Percentiles rank a stretch among this genome's conserved stretches.
Evolutionary conservation across 345 rosid genomes (phyloP).

Genomic region (Firmiana major): DNA sequence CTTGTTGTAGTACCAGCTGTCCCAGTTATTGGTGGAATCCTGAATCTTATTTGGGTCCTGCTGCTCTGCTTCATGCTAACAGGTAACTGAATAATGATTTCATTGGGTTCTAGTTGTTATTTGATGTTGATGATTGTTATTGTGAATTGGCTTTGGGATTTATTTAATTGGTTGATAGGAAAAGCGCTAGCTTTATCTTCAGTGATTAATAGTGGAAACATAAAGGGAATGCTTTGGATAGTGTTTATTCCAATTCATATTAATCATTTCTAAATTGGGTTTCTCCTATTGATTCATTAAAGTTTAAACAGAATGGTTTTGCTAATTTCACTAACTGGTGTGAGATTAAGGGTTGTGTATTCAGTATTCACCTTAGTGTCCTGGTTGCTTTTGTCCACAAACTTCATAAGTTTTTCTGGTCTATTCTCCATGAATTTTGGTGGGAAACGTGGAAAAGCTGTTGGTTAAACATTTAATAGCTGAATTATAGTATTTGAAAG

Average conservation of each 20-base stretch:
- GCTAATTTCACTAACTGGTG: neutral
- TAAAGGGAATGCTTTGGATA: neutral
- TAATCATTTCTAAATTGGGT: neutral
- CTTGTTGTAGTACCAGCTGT: slow-evolving; percentile 91
- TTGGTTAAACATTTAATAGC: neutral
- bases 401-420: neutral
- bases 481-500: neutral
- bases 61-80: slow-evolving; percentile 90
- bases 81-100: slow-evolving; percentile 35
- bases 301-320: neutral
- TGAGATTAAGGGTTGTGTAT: too few relatives aligned
- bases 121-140: neutral
- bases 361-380: neutral
- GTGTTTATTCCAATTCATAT: neutral
- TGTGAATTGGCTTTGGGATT: neutral
- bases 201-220: neutral
- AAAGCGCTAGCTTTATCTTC: neutral
- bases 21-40: slow-evolving; percentile 99
- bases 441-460: neutral
- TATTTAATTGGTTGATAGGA: neutral
- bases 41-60: slow-evolving; percentile 89
- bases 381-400: neutral
- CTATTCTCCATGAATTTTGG: neutral
- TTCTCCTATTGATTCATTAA: neutral
- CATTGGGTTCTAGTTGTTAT: neutral